A percentile compares a stretch with the other conserved stretches of the same genome.
Conservation (phyloP, 768 basidiomycete genomes). For the Hemileccinum rubropunctum region DNA sequence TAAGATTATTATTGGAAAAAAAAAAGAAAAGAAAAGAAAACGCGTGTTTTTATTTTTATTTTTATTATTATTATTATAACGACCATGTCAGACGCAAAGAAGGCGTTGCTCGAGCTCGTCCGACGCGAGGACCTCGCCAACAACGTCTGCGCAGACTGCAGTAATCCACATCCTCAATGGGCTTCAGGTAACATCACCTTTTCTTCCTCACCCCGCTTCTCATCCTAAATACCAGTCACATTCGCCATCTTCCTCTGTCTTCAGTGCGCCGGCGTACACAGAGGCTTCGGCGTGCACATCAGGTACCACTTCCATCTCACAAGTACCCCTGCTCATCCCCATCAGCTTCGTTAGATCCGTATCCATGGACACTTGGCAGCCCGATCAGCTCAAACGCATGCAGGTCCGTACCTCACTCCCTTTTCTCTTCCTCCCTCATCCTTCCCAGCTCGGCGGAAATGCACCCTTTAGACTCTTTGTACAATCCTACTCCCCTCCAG, state of each 20-base stretch:
- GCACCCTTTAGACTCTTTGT: slow-evolving; percentile 78
- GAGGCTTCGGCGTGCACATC: slow-evolving; percentile 93
- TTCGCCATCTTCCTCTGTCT: slow-evolving; percentile 91
- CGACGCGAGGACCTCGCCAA: slow-evolving; percentile 72
- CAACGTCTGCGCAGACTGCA: slow-evolving; percentile 78
- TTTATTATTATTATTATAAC: not conserved
- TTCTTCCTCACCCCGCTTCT: not conserved
- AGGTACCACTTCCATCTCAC: slow-evolving; percentile 40
- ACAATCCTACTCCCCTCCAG: slow-evolving; percentile 60
- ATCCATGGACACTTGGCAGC: slow-evolving; percentile 96
- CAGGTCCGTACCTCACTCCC: slow-evolving; percentile 52
- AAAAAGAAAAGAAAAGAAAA: too few relatives aligned
- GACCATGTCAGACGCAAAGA: slow-evolving; percentile 46
- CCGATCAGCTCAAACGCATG: slow-evolving; percentile 87
- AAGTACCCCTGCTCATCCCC: slow-evolving; percentile 4
- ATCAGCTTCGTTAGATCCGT: slow-evolving; percentile 85
- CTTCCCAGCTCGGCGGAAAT: slow-evolving; percentile 80
- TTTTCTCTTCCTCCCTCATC: slow-evolving; percentile 9
- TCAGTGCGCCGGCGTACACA: slow-evolving; percentile 80
- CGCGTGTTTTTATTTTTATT: not conserved
- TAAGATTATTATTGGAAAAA: slow-evolving; percentile 34
- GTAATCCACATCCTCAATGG: slow-evolving; percentile 94
- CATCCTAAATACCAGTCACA: slow-evolving; percentile 37
- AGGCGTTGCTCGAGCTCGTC: slow-evolving; percentile 70
- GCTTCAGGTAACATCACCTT: slow-evolving; percentile 57